Evolutionary conservation across 2,329 filamentous ascomycete species (phyloP).

Genomic region (Claviceps africana): DNA sequence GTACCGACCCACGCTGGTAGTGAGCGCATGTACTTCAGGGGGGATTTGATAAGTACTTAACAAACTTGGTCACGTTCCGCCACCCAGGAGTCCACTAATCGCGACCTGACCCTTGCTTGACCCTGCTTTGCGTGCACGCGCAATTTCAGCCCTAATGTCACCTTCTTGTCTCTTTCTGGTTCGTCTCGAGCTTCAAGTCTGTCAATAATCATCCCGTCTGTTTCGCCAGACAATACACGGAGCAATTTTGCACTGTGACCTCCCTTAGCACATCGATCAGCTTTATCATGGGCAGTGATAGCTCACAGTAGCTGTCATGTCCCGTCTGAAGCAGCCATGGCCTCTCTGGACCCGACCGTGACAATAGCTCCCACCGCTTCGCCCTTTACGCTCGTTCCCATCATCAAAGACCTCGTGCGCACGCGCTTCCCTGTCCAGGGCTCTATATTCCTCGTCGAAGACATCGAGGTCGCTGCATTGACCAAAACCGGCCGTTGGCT

Average conservation of each 20-base stretch:
- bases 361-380: slow-evolving; percentile 12
- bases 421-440: slow-evolving; percentile 32
- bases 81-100: no score
- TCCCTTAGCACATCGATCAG: no score
- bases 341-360: slow-evolving; percentile 12
- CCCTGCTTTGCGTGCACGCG: neutral
- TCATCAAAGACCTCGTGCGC: slow-evolving; percentile 34
- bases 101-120: no score
- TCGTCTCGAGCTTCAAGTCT: neutral
- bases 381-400: slow-evolving; percentile 20
- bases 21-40: no score
- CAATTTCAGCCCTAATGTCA: neutral
- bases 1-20: no score
- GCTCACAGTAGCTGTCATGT: neutral
- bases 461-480: slow-evolving; percentile 24
- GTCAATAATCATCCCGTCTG: neutral
- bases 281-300: neutral
- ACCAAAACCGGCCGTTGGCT: slow-evolving; percentile 26
- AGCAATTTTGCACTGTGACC: neutral
- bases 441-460: slow-evolving; percentile 37
- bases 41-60: no score
- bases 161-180: neutral
- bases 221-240: neutral
- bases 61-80: no score
- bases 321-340: neutral